A percentile compares a stretch with the other conserved stretches of the same genome.
Evolutionary conservation across 306 rosid species (phyloP).

Genomic region (Phaseolus lunatus): DNA sequence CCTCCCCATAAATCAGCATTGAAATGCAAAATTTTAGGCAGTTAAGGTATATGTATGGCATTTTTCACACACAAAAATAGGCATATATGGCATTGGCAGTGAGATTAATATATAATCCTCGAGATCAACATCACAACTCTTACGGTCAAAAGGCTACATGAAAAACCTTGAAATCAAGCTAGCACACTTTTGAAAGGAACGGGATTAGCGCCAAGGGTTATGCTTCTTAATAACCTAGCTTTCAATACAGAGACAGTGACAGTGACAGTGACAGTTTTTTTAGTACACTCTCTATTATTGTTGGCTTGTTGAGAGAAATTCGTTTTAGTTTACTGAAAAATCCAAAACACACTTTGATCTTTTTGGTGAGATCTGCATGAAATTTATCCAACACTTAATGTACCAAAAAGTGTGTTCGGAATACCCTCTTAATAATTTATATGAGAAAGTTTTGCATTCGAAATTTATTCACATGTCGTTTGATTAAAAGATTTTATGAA

Average conservation of each 20-base stretch:
- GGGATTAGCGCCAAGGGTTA: conserved; percentile 42
- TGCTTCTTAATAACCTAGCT: not conserved
- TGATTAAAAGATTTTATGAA: not conserved
- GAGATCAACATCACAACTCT: conserved; percentile 1
- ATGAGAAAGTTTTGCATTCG: not conserved
- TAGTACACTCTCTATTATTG: not conserved
- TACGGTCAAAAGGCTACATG: conserved; percentile 34
- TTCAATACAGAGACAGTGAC: not conserved
- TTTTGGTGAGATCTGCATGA: not conserved
- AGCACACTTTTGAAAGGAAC: conserved; percentile 18
- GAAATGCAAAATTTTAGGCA: not conserved
- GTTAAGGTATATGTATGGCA: not conserved
- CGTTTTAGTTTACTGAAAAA: not conserved
- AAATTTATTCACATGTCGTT: not conserved
- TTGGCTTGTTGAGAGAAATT: not conserved
- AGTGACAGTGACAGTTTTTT: not conserved
- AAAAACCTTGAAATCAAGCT: conserved; percentile 30
- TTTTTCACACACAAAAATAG: no score
- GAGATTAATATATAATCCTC: not conserved
- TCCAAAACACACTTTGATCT: not conserved
- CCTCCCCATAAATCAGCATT: not conserved
- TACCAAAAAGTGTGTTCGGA: not conserved
- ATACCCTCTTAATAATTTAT: no score
- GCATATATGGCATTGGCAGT: not conserved
- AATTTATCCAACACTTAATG: not conserved